Base-by-base conservation (phyloP, 352 stramenopile genomes). In the Pythium apleroticum region DNA sequence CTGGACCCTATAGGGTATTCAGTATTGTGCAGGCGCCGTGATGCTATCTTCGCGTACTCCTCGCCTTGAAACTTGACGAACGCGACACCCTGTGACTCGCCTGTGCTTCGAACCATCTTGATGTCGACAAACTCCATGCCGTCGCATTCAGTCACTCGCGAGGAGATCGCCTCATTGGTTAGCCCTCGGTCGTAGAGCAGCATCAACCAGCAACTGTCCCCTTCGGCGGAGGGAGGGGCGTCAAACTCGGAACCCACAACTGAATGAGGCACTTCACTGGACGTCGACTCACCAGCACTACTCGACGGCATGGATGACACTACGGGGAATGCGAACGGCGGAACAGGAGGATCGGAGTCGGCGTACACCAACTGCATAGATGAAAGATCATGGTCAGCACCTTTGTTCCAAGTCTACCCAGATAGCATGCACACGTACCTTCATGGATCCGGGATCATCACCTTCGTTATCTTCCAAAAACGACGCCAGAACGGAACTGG, bases 51-150 rank as follows among this genome's bases (percentile, higher is more conserved):
- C 5, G 86, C 78, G 15, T 75, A 67, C 25, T 52, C 22, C 17
- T 91, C 81, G 15, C 62, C 81, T 15, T 83, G 68, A 55, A 95
- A 95, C 57, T 89, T 91, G 19, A 86, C 81, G 56, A 91, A 93
- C 2, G 82, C 83, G 12, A 93, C 75, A 24, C 83, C 82, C 63
- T 93, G 84, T 0, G 81, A 71, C 49, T 88, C 76, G 0, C 80
- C 77, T 0, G 77, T 88, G 50, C 75, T 89, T 52, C 76, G 82
- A 20, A 80, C 75, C 17, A 92, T 69, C 46, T 92, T 90, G 56
- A 95, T 91, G 53, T 95, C 84, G 57, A 95, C 74, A 48, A 90
- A 91, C 57, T 93, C 75, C 83, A 95, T 92, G 0, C 85, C 85
- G 15, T 68, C 57, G 28, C 77, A 90, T 0, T 66, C 64, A 1